These are phyloP conservation scores for Aspergillus pseudonomiae DNA, from an alignment of 2,329 filamentous ascomycete species.

Conservation along the genomic window DNA sequence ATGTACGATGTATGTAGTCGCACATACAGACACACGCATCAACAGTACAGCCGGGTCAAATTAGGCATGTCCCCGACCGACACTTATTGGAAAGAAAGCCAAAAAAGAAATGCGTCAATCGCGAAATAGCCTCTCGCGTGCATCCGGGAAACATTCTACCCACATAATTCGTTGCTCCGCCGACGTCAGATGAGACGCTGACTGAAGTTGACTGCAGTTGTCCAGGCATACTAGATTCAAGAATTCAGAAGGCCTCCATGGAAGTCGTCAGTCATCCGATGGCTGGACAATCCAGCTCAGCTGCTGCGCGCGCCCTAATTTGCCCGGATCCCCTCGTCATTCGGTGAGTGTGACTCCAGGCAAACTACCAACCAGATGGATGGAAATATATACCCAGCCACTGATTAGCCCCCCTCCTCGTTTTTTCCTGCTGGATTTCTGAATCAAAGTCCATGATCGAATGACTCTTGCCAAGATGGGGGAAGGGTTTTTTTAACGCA, in stretches of 20 bases:
- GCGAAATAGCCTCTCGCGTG: neutral
- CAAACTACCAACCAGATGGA: neutral
- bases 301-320: neutral
- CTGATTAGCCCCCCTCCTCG: neutral
- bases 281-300: neutral
- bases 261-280: neutral
- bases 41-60: neutral
- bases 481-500: neutral
- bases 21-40: neutral
- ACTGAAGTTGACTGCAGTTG: neutral
- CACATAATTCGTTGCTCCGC: constrained; percentile 10
- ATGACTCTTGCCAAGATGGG: neutral
- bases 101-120: neutral
- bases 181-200: constrained; percentile 8
- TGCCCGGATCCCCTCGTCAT: neutral
- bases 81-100: neutral
- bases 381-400: constrained; percentile 4
- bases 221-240: neutral
- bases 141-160: constrained; percentile 3
- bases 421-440: neutral
- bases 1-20: neutral
- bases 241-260: neutral
- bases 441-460: neutral
- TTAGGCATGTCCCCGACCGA: neutral
- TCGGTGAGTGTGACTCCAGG: neutral